Conservation (phyloP, 108 stramenopile species). For the Fistulifera pelliculosa region DNA sequence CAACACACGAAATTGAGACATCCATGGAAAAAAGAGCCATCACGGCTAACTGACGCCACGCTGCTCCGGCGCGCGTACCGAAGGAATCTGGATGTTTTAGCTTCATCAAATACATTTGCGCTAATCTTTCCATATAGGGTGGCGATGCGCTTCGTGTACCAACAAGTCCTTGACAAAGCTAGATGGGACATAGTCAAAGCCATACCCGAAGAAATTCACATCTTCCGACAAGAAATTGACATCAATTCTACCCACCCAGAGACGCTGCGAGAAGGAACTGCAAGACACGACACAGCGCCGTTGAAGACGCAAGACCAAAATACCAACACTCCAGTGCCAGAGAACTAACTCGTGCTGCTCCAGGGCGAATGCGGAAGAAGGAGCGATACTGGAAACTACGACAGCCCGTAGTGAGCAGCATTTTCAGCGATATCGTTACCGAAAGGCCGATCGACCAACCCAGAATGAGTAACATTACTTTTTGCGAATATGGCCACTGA, state of each 20-base stretch:
- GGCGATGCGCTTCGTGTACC: slow-evolving; percentile 38
- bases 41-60: slow-evolving; percentile 35
- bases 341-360: slow-evolving; percentile 10
- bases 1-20: slow-evolving; percentile 25
- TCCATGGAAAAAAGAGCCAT: slow-evolving; percentile 45
- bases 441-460: slow-evolving; percentile 24
- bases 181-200: slow-evolving; percentile 6
- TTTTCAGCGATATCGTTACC: slow-evolving; percentile 21
- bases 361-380: slow-evolving; percentile 18
- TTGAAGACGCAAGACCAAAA: slow-evolving; percentile 24
- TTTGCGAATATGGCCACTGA: slow-evolving; percentile 18
- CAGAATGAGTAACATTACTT: slow-evolving; percentile 10
- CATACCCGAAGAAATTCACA: too few species aligned
- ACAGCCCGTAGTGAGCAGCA: slow-evolving; percentile 18
- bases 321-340: slow-evolving; percentile 31
- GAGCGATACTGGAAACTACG: slow-evolving; percentile 18
- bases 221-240: slow-evolving; percentile 45
- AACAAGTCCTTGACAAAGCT: slow-evolving; percentile 7
- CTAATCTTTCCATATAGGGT: slow-evolving; percentile 52
- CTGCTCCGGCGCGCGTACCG: slow-evolving; percentile 35
- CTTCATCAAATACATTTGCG: slow-evolving; percentile 56
- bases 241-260: slow-evolving; percentile 31
- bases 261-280: slow-evolving; percentile 19
- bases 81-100: slow-evolving; percentile 35
- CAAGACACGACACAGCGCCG: slow-evolving; percentile 15